Percentiles rank a stretch among this genome's conserved stretches.
Evolutionary conservation across 306 rosid genomes (phyloP).

Genomic region (Oemleria cerasiformis): DNA sequence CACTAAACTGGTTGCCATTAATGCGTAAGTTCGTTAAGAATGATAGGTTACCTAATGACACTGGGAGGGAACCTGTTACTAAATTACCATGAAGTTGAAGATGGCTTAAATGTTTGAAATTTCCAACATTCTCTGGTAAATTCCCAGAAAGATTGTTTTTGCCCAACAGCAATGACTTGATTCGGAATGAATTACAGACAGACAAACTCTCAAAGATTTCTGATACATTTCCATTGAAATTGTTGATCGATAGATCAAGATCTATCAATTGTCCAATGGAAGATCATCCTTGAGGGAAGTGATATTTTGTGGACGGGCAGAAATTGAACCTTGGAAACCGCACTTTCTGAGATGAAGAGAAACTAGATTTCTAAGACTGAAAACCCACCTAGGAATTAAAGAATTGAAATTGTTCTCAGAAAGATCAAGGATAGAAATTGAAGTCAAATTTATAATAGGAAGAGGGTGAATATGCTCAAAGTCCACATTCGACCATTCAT

Average conservation of each 20-base stretch:
- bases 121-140: no score
- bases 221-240: no score
- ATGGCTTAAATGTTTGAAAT: conserved; percentile 6
- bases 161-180: neutral
- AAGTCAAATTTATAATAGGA: no score
- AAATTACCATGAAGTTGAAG: neutral
- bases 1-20: neutral
- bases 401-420: no score
- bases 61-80: neutral
- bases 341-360: no score
- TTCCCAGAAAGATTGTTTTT: no score
- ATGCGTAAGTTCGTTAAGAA: neutral
- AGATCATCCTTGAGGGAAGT: neutral
- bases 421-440: no score
- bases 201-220: conserved; percentile 8
- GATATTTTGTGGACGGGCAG: conserved; percentile 4
- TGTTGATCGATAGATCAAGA: no score
- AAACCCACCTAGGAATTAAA: no score
- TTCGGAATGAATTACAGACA: neutral
- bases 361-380: no score
- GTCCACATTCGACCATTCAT: no score
- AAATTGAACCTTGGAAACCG: conserved; percentile 12
- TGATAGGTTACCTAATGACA: neutral
- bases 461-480: no score
- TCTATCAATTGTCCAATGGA: neutral